These are phyloP conservation scores for Rhynchospora pubera DNA, from an alignment of 176 grass and related monocot species.

Conservation along the genomic window DNA sequence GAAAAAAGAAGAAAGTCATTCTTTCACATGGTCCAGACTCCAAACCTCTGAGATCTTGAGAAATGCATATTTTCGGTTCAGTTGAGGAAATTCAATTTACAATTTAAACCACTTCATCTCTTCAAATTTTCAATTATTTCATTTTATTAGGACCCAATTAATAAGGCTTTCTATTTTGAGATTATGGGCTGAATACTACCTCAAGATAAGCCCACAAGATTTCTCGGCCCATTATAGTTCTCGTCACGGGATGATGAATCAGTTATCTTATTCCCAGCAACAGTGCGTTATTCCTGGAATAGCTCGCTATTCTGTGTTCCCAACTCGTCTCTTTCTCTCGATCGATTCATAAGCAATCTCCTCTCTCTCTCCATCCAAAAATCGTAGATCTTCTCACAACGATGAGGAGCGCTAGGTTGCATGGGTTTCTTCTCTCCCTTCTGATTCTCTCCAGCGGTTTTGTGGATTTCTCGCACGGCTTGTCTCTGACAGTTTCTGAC, in stretches of 20 bases:
- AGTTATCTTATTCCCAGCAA: neutral
- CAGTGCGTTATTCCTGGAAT: neutral
- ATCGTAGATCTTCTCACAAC: neutral
- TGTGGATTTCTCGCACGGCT: constrained; percentile 26
- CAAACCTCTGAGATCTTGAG: constrained; percentile 1
- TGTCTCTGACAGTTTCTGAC: constrained; percentile 83
- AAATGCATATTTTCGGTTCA: neutral
- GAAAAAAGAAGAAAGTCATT: neutral
- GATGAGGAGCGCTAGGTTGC: constrained; percentile 1
- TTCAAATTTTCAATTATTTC: too few relatives aligned
- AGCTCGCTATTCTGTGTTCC: neutral
- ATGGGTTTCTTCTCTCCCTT: constrained; percentile 26
- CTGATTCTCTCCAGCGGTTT: constrained; percentile 23
- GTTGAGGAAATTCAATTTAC: too few relatives aligned
- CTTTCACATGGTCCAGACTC: neutral
- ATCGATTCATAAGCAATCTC: neutral
- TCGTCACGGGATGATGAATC: neutral
- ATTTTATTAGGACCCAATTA: too few relatives aligned
- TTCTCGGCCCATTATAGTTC: neutral
- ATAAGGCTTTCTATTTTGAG: neutral
- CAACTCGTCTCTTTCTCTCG: neutral
- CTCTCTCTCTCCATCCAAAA: neutral
- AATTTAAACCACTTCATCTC: too few relatives aligned
- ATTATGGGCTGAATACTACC: neutral
- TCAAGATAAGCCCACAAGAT: neutral